phyloP scores from a whole-genome alignment of 495 filamentous ascomycete species.

The Aspergillus homomorphus region DNA sequence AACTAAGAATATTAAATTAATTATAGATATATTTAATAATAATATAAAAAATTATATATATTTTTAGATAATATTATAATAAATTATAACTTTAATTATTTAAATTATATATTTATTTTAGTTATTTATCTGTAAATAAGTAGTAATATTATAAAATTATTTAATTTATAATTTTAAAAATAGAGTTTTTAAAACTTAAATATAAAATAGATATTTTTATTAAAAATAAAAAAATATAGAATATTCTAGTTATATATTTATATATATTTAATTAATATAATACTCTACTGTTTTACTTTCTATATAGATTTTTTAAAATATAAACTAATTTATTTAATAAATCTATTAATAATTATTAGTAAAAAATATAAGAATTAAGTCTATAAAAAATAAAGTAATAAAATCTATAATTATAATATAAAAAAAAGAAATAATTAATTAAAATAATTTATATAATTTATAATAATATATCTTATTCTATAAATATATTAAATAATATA shows the following conservation, averaged over 20 bases:
- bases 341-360: not conserved
- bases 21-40: not conserved
- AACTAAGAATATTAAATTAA: not conserved
- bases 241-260: too few relatives aligned
- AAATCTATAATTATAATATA: not conserved
- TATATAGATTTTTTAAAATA: too few relatives aligned
- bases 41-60: not conserved
- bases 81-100: not conserved
- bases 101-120: constrained; percentile 5
- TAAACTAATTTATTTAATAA: not conserved
- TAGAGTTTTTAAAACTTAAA: not conserved
- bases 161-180: not conserved
- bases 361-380: not conserved
- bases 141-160: not conserved
- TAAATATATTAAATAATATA: not conserved
- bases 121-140: too few relatives aligned
- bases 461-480: not conserved
- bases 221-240: constrained; percentile 8
- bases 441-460: not conserved
- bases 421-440: not conserved
- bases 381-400: not conserved
- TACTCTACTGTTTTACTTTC: too few relatives aligned
- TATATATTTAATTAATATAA: not conserved
- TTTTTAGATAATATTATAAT: not conserved
- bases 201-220: not conserved